A percentile compares a stretch with the other conserved stretches of the same genome.
Evolutionary conservation across 2,329 filamentous ascomycete genomes (phyloP).

Genomic region (Fusarium musae): DNA sequence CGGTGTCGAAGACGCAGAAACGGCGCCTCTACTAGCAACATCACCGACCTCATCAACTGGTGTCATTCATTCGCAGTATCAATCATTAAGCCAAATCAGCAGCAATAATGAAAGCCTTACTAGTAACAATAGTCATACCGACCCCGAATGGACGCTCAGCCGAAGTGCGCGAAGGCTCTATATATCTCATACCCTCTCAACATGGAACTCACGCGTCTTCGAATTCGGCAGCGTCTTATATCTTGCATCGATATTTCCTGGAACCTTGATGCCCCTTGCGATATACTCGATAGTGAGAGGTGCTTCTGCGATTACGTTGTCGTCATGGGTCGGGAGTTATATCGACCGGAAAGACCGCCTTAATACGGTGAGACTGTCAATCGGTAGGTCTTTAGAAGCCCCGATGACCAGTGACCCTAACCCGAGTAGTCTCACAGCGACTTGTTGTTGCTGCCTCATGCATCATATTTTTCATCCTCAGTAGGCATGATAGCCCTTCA

Average conservation of each 20-base stretch:
- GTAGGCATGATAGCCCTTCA: background rate
- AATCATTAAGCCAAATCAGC: background rate
- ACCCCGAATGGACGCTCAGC: conserved; percentile 21
- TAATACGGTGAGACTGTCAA: conserved; percentile 61
- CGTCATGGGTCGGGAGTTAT: conserved; percentile 66
- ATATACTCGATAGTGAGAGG: conserved; percentile 74
- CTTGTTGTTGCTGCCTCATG: conserved; percentile 61
- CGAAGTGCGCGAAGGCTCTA: conserved; percentile 57
- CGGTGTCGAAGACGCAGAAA: conserved; percentile 29
- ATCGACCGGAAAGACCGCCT: conserved; percentile 68
- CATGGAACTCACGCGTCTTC: conserved; percentile 73
- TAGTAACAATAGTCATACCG: background rate
- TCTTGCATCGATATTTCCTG: conserved; percentile 64
- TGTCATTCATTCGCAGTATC: background rate
- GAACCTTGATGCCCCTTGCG: conserved; percentile 73
- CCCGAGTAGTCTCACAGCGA: conserved; percentile 50
- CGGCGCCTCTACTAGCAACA: conserved; percentile 8
- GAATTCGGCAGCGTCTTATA: conserved; percentile 72
- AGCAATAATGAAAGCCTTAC: background rate
- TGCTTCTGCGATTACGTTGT: conserved; percentile 66
- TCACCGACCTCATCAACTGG: background rate
- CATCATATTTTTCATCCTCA: conserved; percentile 53
- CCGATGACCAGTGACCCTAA: background rate
- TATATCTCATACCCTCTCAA: conserved; percentile 69
- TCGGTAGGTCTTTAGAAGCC: conserved; percentile 42